Evolutionary conservation across 1,284 basidiomycete species (phyloP), one percentile per base, ranked within the genome.

Genomic region (Microbotryum scabiosae): DNA sequence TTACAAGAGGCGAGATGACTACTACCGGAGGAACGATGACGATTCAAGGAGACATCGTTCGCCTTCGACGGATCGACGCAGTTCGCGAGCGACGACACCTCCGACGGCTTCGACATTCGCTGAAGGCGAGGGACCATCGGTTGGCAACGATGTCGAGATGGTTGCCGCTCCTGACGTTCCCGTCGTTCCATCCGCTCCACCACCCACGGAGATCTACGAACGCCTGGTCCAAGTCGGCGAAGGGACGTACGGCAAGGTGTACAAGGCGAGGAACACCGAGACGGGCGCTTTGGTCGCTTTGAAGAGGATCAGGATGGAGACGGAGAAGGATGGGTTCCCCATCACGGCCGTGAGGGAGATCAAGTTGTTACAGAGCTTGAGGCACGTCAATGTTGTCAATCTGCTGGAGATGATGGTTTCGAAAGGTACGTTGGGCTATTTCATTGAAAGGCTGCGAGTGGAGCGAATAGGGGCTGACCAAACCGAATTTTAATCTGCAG

Each of bases 321-420:
- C 86, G 4, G 97, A 98, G 76, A 86, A 85, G 73, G 97, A 99
- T 73, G 96, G 96, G 0, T 98, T 99, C 75, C 97, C 96, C 20
- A 90, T 99, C 21, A 99, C 96, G 36, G 93, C 96, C 0, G 94
- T 98, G 87, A 84, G 96, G 54, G 96, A 99, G 78, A 97, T 99
- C 78, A 98, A 98, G 75, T 82, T 99, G 30, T 78, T 99, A 23
- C 96, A 99, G 75, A 88, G 86, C 2, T 76, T 99, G 54, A 81
- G 84, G 54, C 94, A 99, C 75, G 81, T 82, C 47, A 98, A 98
- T 72, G 83, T 99, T 30, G 85, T 99, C 36, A 83, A 82, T 46
- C 77, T 99, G 55, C 85, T 88, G 67, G 97, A 99, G 77, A 98
- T 99, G 90, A 92, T 99, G 86, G 92, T 97, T 1, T 90, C 91